These are phyloP conservation scores for Blastosporella zonata DNA, from an alignment of 1,284 basidiomycete genomes.

Conservation along the genomic window DNA sequence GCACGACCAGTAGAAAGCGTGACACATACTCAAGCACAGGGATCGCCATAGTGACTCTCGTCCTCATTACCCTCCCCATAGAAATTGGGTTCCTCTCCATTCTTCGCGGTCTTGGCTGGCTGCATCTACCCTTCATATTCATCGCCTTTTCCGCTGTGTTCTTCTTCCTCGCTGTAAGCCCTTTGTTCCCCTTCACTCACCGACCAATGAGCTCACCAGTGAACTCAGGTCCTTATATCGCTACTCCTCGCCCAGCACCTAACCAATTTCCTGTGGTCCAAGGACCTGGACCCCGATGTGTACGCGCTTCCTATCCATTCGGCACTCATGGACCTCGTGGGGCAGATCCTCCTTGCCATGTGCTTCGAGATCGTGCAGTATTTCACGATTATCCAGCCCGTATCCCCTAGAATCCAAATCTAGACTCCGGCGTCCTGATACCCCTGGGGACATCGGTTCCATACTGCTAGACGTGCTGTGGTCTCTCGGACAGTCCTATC, in stretches of 20 bases:
- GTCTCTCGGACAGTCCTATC: neutral
- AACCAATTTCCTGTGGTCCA: slow-evolving; percentile 82
- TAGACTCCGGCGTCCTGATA: neutral
- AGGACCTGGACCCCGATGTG: slow-evolving; percentile 85
- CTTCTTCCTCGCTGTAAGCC: slow-evolving; percentile 73
- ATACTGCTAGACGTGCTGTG: neutral
- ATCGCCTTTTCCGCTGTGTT: slow-evolving; percentile 61
- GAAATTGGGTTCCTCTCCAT: slow-evolving; percentile 71
- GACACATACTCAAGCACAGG: slow-evolving; percentile 40
- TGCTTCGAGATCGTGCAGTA: slow-evolving; percentile 67
- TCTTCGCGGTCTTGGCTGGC: slow-evolving; percentile 71
- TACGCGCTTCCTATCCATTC: slow-evolving; percentile 93
- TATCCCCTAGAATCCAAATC: neutral
- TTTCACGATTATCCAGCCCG: slow-evolving; percentile 8
- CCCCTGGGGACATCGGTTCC: neutral
- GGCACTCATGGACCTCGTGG: slow-evolving; percentile 87
- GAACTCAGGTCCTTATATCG: slow-evolving; percentile 62
- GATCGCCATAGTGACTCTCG: slow-evolving; percentile 65
- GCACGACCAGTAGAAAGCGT: slow-evolving; percentile 6
- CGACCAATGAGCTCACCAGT: neutral
- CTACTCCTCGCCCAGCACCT: slow-evolving; percentile 66
- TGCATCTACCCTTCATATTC: slow-evolving; percentile 67
- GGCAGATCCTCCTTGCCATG: slow-evolving; percentile 78
- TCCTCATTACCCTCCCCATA: slow-evolving; percentile 73
- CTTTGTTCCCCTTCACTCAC: neutral